Conservation (phyloP, 2,329 filamentous ascomycete species). For the Davidsoniella eucalypti region DNA sequence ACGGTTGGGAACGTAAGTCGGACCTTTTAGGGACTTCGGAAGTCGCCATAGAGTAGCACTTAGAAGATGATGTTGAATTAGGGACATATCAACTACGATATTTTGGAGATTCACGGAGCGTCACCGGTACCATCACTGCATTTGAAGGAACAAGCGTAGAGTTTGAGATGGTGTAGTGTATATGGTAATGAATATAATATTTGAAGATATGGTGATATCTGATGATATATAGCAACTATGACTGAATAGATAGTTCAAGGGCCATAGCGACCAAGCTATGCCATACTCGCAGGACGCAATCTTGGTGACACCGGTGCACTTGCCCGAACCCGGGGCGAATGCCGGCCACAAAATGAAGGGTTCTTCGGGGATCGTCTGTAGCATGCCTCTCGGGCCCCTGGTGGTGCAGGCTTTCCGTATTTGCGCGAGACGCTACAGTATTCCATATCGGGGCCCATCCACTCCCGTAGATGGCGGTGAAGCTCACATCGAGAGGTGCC, state of each 20-base stretch:
- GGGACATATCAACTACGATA: constrained; percentile 66
- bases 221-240: background rate
- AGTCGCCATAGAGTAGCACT: constrained; percentile 68
- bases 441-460: constrained; percentile 39
- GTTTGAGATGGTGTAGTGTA: constrained; percentile 22
- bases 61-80: constrained; percentile 30
- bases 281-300: background rate
- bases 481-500: constrained; percentile 45
- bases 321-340: constrained; percentile 17
- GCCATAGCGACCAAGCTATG: background rate
- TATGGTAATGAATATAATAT: background rate
- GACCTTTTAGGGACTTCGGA: constrained; percentile 57
- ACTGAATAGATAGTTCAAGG: background rate
- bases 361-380: constrained; percentile 45
- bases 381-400: constrained; percentile 34
- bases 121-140: constrained; percentile 41
- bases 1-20: constrained; percentile 60
- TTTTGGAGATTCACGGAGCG: constrained; percentile 60
- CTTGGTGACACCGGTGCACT: constrained; percentile 11
- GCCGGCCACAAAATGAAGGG: constrained; percentile 40
- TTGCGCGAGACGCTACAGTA: constrained; percentile 44
- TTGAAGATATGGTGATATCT: background rate
- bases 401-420: constrained; percentile 33
- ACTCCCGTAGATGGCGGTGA: constrained; percentile 42
- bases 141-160: constrained; percentile 52